Evolutionary conservation across 2,329 filamentous ascomycete genomes (phyloP).

Genomic region (Trichoderma cornu-damae): DNA sequence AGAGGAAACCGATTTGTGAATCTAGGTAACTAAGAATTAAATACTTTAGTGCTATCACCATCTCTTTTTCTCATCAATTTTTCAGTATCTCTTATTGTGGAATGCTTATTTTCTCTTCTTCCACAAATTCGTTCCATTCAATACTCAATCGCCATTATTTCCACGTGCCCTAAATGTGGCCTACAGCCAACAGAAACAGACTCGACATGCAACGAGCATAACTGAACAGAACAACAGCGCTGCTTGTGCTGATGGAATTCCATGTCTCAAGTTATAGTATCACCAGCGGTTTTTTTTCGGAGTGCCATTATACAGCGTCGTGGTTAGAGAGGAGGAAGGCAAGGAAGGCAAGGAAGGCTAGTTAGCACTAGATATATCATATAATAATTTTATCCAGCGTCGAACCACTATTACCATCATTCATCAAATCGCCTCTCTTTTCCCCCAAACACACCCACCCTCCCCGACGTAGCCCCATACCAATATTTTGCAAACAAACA

Average conservation of each 20-base stretch:
- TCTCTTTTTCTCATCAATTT: no score
- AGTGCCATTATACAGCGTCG: neutral
- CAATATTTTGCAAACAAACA: neutral
- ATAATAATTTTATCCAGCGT: neutral
- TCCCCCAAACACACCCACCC: neutral
- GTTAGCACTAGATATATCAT: neutral
- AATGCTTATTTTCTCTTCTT: neutral
- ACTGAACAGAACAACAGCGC: neutral
- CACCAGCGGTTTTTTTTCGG: neutral
- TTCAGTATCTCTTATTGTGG: neutral
- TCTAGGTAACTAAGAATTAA: neutral
- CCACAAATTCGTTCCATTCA: no score
- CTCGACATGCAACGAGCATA: neutral
- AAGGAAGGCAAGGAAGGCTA: neutral
- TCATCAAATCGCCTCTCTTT: neutral
- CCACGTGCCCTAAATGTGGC: neutral
- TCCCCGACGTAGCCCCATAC: neutral
- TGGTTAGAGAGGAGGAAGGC: neutral
- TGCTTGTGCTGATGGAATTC: neutral
- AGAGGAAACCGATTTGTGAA: neutral
- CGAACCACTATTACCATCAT: neutral
- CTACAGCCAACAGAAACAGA: neutral
- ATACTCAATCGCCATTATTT: neutral
- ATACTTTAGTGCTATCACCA: neutral
- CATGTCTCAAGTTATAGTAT: neutral